Evolutionary conservation across 768 basidiomycete genomes (phyloP).

Genomic region (Strobilomyces dryophilus): DNA sequence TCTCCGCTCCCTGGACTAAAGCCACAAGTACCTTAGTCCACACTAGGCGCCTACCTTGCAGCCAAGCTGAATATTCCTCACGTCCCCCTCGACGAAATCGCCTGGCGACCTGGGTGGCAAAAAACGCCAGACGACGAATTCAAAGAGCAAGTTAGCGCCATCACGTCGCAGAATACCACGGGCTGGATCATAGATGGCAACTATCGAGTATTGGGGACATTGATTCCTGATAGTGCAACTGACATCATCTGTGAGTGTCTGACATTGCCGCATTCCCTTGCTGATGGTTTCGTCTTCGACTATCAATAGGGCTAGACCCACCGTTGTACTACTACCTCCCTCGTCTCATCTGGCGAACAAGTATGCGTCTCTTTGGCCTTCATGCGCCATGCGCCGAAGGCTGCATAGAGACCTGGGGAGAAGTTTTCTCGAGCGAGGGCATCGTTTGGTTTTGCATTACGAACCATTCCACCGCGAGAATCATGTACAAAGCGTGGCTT

Average conservation of each 20-base stretch:
- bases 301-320: slow-evolving; percentile 58
- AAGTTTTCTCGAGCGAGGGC: slow-evolving; percentile 43
- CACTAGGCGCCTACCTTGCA: slow-evolving; percentile 43
- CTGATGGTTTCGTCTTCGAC: neutral
- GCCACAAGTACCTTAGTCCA: slow-evolving; percentile 35
- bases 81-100: slow-evolving; percentile 44
- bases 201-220: slow-evolving; percentile 30
- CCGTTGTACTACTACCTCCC: slow-evolving; percentile 60
- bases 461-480: slow-evolving; percentile 31
- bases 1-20: too few relatives aligned
- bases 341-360: slow-evolving; percentile 50
- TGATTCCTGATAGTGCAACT: slow-evolving; percentile 39
- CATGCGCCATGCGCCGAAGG: slow-evolving; percentile 43
- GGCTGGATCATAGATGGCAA: slow-evolving; percentile 58
- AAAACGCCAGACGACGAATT: slow-evolving; percentile 27
- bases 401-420: slow-evolving; percentile 39
- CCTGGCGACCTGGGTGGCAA: slow-evolving; percentile 50
- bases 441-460: slow-evolving; percentile 50
- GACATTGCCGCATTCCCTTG: neutral
- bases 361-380: slow-evolving; percentile 40
- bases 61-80: slow-evolving; percentile 40
- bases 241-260: slow-evolving; percentile 48
- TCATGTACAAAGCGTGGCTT: slow-evolving; percentile 16
- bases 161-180: slow-evolving; percentile 27
- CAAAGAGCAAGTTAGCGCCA: slow-evolving; percentile 8